Conservation (phyloP, 176 grass and related monocot species). For the Panicum miliaceum region DNA sequence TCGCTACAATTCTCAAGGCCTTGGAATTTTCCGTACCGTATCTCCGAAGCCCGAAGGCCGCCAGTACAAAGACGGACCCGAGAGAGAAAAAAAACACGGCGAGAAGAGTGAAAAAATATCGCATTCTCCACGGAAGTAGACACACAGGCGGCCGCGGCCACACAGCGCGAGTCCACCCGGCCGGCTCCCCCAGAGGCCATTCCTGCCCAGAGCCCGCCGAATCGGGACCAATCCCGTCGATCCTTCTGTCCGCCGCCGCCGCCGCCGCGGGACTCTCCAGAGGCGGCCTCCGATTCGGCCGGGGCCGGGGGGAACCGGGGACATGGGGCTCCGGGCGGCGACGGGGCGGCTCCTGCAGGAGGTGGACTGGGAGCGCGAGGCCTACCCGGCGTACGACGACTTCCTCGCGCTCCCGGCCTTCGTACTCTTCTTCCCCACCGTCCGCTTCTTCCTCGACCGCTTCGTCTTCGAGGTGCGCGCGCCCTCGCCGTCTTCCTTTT, state of each 20-base stretch:
- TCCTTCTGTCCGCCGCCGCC: neutral
- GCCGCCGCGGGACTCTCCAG: neutral
- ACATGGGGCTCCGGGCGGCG: conserved; percentile 36
- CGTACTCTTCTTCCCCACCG: conserved; percentile 72
- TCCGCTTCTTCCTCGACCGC: conserved; percentile 79
- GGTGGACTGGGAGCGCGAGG: conserved; percentile 67
- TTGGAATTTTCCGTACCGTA: conserved; percentile 25
- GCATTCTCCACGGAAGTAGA: neutral
- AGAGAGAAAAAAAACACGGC: neutral
- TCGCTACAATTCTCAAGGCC: conserved; percentile 14
- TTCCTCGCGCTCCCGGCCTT: conserved; percentile 75
- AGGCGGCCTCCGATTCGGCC: neutral
- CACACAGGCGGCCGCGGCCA: neutral
- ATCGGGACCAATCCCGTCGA: conserved; percentile 6
- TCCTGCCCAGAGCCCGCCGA: conserved; percentile 22
- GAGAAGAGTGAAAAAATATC: neutral
- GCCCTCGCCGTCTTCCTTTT: neutral
- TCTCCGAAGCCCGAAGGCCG: neutral
- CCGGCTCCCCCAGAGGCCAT: neutral
- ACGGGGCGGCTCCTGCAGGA: conserved; percentile 19
- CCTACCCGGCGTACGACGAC: conserved; percentile 72
- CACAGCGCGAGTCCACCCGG: neutral
- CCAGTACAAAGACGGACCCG: neutral
- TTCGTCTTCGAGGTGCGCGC: conserved; percentile 78
- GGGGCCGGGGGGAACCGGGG: neutral